Evolutionary conservation across 2,329 filamentous ascomycete genomes (phyloP).

Genomic region (Xylaria hypoxylon): DNA sequence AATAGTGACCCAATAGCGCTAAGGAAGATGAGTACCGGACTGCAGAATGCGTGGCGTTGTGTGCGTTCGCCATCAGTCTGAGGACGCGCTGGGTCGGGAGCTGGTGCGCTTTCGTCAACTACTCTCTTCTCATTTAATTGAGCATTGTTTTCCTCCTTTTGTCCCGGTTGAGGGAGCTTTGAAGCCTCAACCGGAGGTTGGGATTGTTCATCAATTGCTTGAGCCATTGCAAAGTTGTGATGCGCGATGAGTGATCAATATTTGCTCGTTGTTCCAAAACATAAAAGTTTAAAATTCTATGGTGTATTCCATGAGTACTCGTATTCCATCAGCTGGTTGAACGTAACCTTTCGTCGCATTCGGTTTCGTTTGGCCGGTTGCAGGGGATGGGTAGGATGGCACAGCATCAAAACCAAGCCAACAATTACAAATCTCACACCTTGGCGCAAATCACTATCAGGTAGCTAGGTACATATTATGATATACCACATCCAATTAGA

Average conservation of each 20-base stretch:
- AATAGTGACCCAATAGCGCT: constrained; percentile 20
- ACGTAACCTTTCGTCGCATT: not conserved
- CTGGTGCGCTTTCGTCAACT: not conserved
- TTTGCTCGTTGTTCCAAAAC: no score
- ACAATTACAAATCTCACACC: constrained; percentile 11
- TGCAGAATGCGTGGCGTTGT: constrained; percentile 13
- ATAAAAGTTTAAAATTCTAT: no score
- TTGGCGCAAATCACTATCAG: not conserved
- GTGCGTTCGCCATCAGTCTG: constrained; percentile 3
- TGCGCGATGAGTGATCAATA: no score
- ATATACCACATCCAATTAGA: no score
- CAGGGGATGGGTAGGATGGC: not conserved
- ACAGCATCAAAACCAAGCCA: not conserved
- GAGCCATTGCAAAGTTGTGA: not conserved
- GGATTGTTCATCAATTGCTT: not conserved
- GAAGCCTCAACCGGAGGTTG: not conserved
- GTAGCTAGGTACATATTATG: no score
- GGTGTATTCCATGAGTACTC: no score
- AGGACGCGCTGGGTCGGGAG: not conserved
- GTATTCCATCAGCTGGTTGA: not conserved
- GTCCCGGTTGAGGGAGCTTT: not conserved
- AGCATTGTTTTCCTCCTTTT: not conserved
- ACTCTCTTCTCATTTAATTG: not conserved
- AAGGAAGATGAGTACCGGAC: constrained; percentile 19
- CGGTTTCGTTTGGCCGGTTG: constrained; percentile 12